A percentile compares a stretch with the other conserved stretches of the same genome.
Conservation (phyloP, 2,329 filamentous ascomycete species). For the Diaporthe aspalathi region DNA sequence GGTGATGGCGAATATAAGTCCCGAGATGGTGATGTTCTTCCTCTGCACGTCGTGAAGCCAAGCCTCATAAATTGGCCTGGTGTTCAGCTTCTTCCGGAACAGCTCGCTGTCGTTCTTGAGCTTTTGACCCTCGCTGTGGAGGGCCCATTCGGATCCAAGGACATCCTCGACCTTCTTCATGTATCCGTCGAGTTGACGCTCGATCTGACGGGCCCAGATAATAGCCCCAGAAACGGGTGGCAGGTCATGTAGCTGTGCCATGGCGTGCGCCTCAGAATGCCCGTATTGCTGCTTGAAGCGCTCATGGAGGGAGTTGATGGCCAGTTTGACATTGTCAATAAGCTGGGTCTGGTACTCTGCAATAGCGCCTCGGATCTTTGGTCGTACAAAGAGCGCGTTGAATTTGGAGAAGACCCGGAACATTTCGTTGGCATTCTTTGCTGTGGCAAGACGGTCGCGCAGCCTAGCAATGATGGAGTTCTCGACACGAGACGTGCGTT, state of each 20-base stretch:
- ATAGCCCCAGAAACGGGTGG: conserved; percentile 97
- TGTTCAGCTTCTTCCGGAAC: conserved; percentile 97
- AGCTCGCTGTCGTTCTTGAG: conserved; percentile 90
- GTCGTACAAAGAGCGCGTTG: conserved; percentile 96
- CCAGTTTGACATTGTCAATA: conserved; percentile 97
- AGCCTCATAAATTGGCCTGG: conserved; percentile 91
- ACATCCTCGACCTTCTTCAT: conserved; percentile 99
- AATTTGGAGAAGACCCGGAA: conserved; percentile 99
- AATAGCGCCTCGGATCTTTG: conserved; percentile 98
- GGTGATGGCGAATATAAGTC: conserved; percentile 89
- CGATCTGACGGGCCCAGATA: conserved; percentile 97
- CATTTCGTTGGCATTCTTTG: conserved; percentile 99
- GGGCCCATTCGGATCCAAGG: conserved; percentile 90
- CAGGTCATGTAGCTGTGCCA: conserved; percentile 96
- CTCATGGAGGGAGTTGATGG: conserved; percentile 92
- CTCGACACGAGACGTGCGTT: conserved; percentile 95
- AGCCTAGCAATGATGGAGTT: conserved; percentile 98
- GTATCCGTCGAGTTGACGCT: conserved; percentile 93
- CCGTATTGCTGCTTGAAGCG: conserved; percentile 99
- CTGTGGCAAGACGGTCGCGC: conserved; percentile 90
- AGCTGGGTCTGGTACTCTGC: conserved; percentile 98
- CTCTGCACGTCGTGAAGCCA: conserved; percentile 93
- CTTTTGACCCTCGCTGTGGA: conserved; percentile 95
- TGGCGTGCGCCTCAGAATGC: conserved; percentile 95
- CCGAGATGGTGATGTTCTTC: conserved; percentile 90